Base-by-base conservation (phyloP, 2,329 filamentous ascomycete species). In the Elsinoe fawcettii region DNA sequence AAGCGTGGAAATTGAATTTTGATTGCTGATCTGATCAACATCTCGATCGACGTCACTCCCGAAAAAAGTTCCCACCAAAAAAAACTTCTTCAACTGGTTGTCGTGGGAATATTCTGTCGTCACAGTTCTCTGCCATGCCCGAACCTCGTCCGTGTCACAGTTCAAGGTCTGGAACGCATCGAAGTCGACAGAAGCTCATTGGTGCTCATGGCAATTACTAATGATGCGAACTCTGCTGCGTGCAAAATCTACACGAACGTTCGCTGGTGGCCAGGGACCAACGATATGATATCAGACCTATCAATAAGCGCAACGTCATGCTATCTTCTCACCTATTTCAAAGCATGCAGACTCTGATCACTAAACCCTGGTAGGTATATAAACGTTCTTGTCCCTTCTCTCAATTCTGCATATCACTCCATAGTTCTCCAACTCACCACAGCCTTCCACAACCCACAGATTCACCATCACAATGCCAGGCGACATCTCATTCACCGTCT, bases 401-500 rank as follows among this genome's bases (percentile, higher is more conserved):
- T n/a, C 14, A 16, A 43, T 46, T 12, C 4, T n/a, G 16, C 5
- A 20, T 3, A 20, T 37, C 3, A 12, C 11, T 12, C n/a, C n/a
- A n/a, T 37, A 12, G 3, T n/a, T 37, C 39, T 20, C n/a, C 39
- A 43, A 43, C 20, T 18, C 5, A 18, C 39, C 39, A 20, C 16
- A 43, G 20, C 16, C 36, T 4, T 4, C 14, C n/a, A 20, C 39
- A 43, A 20, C 39, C 6, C 46, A 32, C 46, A 44, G 5, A 12
- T 12, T 30, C 16, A 22, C 20, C 47, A 20, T 62, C 66, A 57
- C 36, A 30, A 55, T 55, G 53, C 23, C 53, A 16, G 27, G 27
- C 41, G 54, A 56, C n/a, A 56, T 56, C 41, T 56, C 66, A 55
- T 84, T 84, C 74, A 85, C 80, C 37, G 80, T 85, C 58, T 86